Evolutionary conservation across 192 early-diverging fungal species (phyloP).

Genomic region (Rhizophagus clarus): DNA sequence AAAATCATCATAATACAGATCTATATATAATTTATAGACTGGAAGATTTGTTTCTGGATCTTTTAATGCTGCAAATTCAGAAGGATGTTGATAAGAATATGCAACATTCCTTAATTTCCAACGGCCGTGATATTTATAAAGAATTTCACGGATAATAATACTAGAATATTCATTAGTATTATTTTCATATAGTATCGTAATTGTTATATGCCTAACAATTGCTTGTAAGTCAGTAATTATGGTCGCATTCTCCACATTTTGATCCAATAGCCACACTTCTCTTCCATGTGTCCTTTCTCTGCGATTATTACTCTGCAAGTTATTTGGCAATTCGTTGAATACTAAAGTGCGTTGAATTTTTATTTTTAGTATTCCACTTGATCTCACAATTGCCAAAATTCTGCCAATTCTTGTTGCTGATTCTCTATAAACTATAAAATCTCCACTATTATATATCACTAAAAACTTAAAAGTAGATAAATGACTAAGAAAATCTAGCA

Average conservation of each 20-base stretch:
- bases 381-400: background rate
- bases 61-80: background rate
- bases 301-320: background rate
- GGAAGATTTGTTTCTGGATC: background rate
- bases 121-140: background rate
- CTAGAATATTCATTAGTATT: background rate
- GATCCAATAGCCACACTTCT: background rate
- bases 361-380: background rate
- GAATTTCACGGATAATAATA: background rate
- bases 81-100: background rate
- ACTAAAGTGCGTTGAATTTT: background rate
- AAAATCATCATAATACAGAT: slow-evolving; percentile 5
- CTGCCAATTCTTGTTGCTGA: background rate
- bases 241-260: background rate
- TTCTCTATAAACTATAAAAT: background rate
- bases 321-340: background rate
- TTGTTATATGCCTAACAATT: background rate
- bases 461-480: background rate
- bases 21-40: slow-evolving; percentile 2
- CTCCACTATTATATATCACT: background rate
- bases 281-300: background rate
- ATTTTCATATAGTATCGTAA: background rate
- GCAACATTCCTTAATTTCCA: background rate
- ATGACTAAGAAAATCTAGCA: background rate
- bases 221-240: background rate